These are phyloP conservation scores for Cladosporium austrohemisphaericum DNA, from an alignment of 2,329 filamentous ascomycete species.

Conservation along the genomic window DNA sequence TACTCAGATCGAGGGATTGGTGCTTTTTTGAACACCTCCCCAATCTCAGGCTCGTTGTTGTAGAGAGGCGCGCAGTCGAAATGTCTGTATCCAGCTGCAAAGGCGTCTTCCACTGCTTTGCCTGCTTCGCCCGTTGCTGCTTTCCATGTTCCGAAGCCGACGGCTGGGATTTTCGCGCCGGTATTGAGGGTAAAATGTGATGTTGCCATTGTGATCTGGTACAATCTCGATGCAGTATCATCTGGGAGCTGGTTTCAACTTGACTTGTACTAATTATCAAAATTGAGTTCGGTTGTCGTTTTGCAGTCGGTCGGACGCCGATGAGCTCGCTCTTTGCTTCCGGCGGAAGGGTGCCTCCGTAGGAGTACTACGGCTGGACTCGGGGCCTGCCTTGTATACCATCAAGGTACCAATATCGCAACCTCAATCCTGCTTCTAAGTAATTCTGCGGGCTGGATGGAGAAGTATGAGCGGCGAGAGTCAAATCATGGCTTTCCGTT, in stretches of 20 bases:
- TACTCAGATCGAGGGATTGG: conserved; percentile 24
- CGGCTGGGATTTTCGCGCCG: conserved; percentile 34
- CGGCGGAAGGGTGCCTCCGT: neutral
- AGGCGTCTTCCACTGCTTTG: conserved; percentile 24
- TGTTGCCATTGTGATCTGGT: neutral
- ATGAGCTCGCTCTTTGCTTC: neutral
- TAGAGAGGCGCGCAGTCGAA: conserved; percentile 35
- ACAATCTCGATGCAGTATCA: no score
- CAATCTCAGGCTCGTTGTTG: conserved; percentile 28
- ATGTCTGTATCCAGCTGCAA: conserved; percentile 20
- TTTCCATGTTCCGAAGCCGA: conserved; percentile 40
- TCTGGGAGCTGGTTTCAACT: neutral
- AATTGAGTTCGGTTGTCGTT: neutral
- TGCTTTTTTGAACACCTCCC: conserved; percentile 22
- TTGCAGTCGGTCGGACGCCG: neutral
- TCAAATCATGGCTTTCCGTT: no score
- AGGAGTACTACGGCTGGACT: no score
- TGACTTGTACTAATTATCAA: neutral
- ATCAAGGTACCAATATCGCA: no score
- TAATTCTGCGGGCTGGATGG: no score
- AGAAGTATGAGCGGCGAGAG: no score
- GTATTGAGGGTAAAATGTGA: conserved; percentile 36
- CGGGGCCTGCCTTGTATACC: no score
- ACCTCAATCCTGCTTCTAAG: no score
- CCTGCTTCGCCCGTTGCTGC: conserved; percentile 31